These are phyloP conservation scores for Chlorella variabilis DNA, from an alignment of 163 green algal genomes.

Conservation along the genomic window DNA sequence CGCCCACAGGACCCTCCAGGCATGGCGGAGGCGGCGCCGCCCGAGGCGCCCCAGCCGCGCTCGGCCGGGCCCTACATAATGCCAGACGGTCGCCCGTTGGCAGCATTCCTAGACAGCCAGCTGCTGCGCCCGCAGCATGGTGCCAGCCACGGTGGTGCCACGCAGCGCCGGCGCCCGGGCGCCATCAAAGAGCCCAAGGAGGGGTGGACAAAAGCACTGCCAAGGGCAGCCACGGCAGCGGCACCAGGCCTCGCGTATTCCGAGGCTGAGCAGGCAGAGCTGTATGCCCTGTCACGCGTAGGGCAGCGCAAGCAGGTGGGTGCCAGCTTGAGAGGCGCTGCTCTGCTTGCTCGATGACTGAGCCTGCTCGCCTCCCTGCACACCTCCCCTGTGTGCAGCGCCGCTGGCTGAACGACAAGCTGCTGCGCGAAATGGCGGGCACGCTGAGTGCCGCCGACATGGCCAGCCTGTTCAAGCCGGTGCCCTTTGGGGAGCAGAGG, in stretches of 20 bases:
- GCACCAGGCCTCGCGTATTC: neutral
- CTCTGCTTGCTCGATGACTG: too few relatives aligned
- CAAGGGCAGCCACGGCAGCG: neutral
- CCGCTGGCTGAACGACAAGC: constrained; percentile 60
- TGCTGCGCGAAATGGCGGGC: constrained; percentile 62
- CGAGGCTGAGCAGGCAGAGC: constrained; percentile 23
- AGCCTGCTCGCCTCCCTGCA: too few relatives aligned
- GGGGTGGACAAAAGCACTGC: constrained; percentile 21
- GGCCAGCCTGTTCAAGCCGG: constrained; percentile 61
- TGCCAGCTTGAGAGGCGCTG: too few relatives aligned
- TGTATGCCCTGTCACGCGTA: constrained; percentile 40
- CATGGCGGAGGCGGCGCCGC: constrained; percentile 8
- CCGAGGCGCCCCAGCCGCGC: neutral
- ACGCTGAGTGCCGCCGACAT: constrained; percentile 45
- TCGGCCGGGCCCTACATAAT: constrained; percentile 51
- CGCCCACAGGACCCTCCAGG: too few relatives aligned
- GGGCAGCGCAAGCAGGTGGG: constrained; percentile 39
- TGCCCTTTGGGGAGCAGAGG: constrained; percentile 61
- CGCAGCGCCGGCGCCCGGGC: neutral
- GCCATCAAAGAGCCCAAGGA: neutral
- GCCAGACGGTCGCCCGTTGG: constrained; percentile 44
- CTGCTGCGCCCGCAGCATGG: neutral
- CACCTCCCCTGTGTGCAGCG: neutral
- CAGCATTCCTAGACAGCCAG: neutral
- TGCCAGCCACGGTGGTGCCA: neutral